Conservation (phyloP, 768 basidiomycete genomes). For the Auriscalpium microsporum region DNA sequence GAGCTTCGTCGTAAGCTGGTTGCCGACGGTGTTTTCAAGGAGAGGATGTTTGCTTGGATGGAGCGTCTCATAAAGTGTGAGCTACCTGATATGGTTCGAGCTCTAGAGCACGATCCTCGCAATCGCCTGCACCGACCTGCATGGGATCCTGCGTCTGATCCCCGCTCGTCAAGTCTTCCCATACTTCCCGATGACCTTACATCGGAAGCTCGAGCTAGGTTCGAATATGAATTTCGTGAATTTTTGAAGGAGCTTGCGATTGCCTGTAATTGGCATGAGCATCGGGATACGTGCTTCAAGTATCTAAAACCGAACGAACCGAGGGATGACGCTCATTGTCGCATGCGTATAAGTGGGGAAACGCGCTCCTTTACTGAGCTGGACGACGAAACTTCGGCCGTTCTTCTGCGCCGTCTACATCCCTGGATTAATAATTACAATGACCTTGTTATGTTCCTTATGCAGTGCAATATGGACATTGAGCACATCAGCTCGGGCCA, state of each 20-base stretch:
- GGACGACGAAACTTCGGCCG: constrained; percentile 24
- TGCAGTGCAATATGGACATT: constrained; percentile 40
- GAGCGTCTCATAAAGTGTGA: constrained; percentile 15
- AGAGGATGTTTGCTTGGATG: constrained; percentile 16
- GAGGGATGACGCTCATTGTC: constrained; percentile 22
- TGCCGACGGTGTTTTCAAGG: constrained; percentile 15
- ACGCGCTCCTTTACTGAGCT: constrained; percentile 11
- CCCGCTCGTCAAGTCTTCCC: background rate
- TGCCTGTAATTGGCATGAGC: constrained; percentile 27
- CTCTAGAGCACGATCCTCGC: background rate
- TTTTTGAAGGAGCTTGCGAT: constrained; percentile 10
- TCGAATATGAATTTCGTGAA: background rate
- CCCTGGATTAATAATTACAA: constrained; percentile 38
- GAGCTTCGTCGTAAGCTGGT: background rate
- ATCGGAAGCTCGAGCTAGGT: background rate
- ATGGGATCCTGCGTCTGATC: background rate
- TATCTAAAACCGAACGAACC: constrained; percentile 21
- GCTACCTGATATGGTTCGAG: background rate
- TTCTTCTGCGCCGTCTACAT: constrained; percentile 26
- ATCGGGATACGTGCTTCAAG: constrained; percentile 31
- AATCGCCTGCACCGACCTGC: background rate
- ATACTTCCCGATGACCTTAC: background rate
- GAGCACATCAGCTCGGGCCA: constrained; percentile 35
- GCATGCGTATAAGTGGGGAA: constrained; percentile 12
- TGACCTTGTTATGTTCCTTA: background rate